phyloP scores from a whole-genome alignment of 306 rosid species.

The Trifolium repens region DNA sequence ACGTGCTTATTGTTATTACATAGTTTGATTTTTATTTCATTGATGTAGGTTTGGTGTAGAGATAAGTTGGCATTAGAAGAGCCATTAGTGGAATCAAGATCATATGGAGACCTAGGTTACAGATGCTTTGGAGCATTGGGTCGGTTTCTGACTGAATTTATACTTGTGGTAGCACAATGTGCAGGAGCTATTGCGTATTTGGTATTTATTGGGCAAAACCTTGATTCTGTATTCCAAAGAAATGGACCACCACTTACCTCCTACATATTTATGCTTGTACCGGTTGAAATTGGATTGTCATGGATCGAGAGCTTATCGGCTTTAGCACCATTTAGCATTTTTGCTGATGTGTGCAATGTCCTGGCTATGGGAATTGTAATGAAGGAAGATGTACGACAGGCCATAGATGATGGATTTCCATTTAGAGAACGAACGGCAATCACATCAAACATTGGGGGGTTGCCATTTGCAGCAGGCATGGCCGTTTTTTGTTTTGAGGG shows the following conservation, averaged over 20 bases:
- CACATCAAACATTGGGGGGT: constrained; percentile 77
- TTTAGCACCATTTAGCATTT: constrained; percentile 85
- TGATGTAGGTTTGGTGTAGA: constrained; percentile 68
- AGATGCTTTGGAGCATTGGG: constrained; percentile 69
- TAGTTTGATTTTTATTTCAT: constrained; percentile 34
- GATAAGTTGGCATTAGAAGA: constrained; percentile 64
- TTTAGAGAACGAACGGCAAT: constrained; percentile 65
- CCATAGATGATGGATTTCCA: constrained; percentile 52
- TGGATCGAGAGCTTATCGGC: constrained; percentile 75
- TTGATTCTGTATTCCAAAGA: constrained; percentile 58
- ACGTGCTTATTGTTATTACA: not conserved
- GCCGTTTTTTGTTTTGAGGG: constrained; percentile 91
- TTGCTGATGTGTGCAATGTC: constrained; percentile 79
- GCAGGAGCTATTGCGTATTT: constrained; percentile 87
- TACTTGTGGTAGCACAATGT: constrained; percentile 67
- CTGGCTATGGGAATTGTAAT: constrained; percentile 81
- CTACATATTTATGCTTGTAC: constrained; percentile 64
- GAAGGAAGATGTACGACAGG: constrained; percentile 69
- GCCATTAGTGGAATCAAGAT: constrained; percentile 48
- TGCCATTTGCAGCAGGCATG: constrained; percentile 90
- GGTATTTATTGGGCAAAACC: constrained; percentile 81
- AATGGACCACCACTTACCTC: constrained; percentile 41
- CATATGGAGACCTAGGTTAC: constrained; percentile 84
- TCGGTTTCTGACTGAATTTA: constrained; percentile 65
- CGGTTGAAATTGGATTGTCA: constrained; percentile 73